Evolutionary conservation across 768 basidiomycete species (phyloP).

Genomic region (Rhizopogon vinicolor): DNA sequence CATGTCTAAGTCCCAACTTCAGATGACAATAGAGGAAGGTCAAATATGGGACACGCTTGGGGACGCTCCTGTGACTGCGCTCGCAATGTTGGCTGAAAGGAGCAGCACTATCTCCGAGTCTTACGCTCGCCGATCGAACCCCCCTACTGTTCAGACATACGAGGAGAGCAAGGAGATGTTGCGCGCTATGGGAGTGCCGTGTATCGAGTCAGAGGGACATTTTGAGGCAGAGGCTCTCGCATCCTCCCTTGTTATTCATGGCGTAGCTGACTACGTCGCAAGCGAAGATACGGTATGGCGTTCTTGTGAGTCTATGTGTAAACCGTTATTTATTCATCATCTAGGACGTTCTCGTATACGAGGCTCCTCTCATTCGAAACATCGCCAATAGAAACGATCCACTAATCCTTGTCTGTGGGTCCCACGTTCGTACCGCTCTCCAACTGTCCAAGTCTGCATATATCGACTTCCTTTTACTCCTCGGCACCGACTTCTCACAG

Average conservation of each 20-base stretch:
- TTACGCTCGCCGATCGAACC: constrained; percentile 55
- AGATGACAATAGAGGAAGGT: constrained; percentile 58
- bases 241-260: constrained; percentile 66
- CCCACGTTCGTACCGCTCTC: constrained; percentile 54
- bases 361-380: constrained; percentile 77
- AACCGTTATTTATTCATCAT: constrained; percentile 4
- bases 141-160: constrained; percentile 65
- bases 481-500: constrained; percentile 89
- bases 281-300: constrained; percentile 80
- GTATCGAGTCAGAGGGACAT: constrained; percentile 60
- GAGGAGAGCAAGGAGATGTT: constrained; percentile 66
- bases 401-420: constrained; percentile 59
- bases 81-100: constrained; percentile 37
- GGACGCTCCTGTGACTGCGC: constrained; percentile 12
- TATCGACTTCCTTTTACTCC: constrained; percentile 81
- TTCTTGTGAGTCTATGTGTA: constrained; percentile 1
- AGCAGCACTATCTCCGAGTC: constrained; percentile 60
- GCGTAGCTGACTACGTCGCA: constrained; percentile 81
- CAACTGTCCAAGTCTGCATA: constrained; percentile 53
- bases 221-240: constrained; percentile 88
- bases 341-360: constrained; percentile 80
- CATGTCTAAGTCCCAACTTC: constrained; percentile 60
- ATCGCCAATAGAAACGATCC: constrained; percentile 58
- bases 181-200: constrained; percentile 77
- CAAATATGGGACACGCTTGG: constrained; percentile 50